Evolutionary conservation across 306 rosid genomes (phyloP), one percentile per base, ranked within the genome.

Genomic region (Fagus crenata): DNA sequence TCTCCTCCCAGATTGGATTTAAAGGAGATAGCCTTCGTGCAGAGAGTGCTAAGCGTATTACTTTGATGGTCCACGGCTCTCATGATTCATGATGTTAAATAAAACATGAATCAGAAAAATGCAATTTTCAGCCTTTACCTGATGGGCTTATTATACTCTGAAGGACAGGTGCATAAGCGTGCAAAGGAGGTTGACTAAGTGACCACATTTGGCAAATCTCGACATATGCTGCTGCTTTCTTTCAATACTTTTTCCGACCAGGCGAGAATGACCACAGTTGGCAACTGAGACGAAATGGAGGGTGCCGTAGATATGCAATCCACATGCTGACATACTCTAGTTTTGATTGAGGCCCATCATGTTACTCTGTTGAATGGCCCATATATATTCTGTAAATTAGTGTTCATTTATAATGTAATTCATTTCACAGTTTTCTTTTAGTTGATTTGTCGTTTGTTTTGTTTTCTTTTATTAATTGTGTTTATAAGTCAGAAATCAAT

Each of bases 11-110:
- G 99, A 81, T 90, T 79, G 84, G 86, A 78, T 87, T 78, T 68
- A 89, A 92, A 85, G 99, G 91, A 74, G 97, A 90, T 35, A 83
- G 78, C 86, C 87, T 84, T 78, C 93, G 89, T 18, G 41, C 91
- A 49, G 97, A 95, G 76, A 82, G 93, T 82, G 83, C 83, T 72
- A 92, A 95, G 90, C 96, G 90, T 37, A 80, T 92, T 80, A 69
- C 90, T 82, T 78, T 87, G 89, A 77, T 90, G 87, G 82, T 92
- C 86, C 97, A 82, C 64, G 89, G 86, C 80, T 68, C 97, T 84
- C 98, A 89, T 76, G 83, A 84, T 87, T 89, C 90, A 78, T 92
- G 90, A 92, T 86, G 80, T 43, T 81, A 78, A 84, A 77, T 68
- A 69, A 73, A 85, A 46, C 81, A 82, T 56, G 86, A 81, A 67